Evolutionary conservation across 345 rosid species (phyloP).

Genomic region (Pugionium dolabratum): DNA sequence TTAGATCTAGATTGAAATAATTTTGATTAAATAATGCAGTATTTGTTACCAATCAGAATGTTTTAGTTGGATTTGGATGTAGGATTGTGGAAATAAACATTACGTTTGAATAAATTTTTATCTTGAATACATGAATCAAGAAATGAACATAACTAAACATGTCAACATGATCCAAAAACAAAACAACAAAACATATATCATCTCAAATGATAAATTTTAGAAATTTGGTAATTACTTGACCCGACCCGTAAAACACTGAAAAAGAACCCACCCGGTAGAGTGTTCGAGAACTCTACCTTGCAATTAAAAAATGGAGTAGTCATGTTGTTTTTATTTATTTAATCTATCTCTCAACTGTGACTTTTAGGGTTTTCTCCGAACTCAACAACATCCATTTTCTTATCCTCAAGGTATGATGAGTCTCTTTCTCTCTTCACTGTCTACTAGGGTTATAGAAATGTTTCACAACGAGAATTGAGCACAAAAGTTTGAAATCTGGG

Average conservation of each 20-base stretch:
- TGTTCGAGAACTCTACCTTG: constrained; percentile 25
- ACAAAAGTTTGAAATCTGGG: constrained; percentile 20
- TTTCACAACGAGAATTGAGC: constrained; percentile 12
- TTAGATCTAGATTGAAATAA: constrained; percentile 31
- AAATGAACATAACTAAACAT: too few species aligned
- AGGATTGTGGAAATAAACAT: constrained; percentile 23
- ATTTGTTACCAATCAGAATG: neutral
- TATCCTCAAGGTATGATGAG: constrained; percentile 37
- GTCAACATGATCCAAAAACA: too few species aligned
- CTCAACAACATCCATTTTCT: constrained; percentile 25
- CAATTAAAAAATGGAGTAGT: constrained; percentile 23
- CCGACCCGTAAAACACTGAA: neutral
- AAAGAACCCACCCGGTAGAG: constrained; percentile 36
- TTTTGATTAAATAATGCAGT: constrained; percentile 25
- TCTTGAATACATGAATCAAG: neutral
- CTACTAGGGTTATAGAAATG: neutral
- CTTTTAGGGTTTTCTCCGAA: constrained; percentile 41
- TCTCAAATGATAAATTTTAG: too few species aligned
- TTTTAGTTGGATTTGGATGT: constrained; percentile 4
- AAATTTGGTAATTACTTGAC: constrained; percentile 20
- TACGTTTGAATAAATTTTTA: neutral
- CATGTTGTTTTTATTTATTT: neutral
- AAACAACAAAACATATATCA: too few species aligned
- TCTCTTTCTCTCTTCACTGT: constrained; percentile 19
- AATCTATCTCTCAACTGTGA: constrained; percentile 23